Evolutionary conservation across 1,284 basidiomycete species (phyloP).

Genomic region (Moniliella sp.): DNA sequence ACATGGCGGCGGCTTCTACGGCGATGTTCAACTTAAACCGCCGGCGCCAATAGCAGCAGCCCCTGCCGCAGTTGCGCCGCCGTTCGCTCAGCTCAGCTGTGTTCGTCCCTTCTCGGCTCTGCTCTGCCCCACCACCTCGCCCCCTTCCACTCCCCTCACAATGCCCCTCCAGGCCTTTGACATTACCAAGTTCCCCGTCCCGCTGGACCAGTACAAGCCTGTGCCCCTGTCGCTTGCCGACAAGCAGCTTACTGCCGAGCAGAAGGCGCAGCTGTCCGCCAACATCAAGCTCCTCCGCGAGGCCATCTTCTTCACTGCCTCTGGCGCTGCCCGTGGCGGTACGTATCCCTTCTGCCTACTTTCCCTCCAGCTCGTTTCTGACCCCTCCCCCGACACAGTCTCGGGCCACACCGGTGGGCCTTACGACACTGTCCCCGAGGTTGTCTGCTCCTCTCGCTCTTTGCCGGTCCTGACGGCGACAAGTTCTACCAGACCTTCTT

Average conservation of each 20-base stretch:
- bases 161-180: conserved; percentile 2
- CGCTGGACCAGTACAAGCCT: conserved; percentile 4
- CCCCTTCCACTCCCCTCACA: too few relatives aligned
- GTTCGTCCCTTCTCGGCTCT: too few relatives aligned
- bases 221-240: conserved; percentile 4
- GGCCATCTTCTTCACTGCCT: conserved; percentile 59
- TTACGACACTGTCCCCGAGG: conserved; percentile 62
- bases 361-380: too few relatives aligned
- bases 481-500: conserved; percentile 31
- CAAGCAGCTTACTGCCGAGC: conserved; percentile 3
- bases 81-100: too few relatives aligned
- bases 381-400: too few relatives aligned
- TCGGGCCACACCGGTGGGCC: conserved; percentile 59
- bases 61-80: too few relatives aligned
- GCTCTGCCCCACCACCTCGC: too few relatives aligned
- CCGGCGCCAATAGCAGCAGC: too few relatives aligned
- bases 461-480: conserved; percentile 41
- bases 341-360: too few relatives aligned
- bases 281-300: conserved; percentile 62
- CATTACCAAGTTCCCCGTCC: conserved; percentile 1
- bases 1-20: too few relatives aligned
- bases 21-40: too few relatives aligned
- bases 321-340: conserved; percentile 46
- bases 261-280: conserved; percentile 35
- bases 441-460: conserved; percentile 51